These are phyloP conservation scores for Firmiana major DNA, from an alignment of 345 rosid species.

Conservation along the genomic window DNA sequence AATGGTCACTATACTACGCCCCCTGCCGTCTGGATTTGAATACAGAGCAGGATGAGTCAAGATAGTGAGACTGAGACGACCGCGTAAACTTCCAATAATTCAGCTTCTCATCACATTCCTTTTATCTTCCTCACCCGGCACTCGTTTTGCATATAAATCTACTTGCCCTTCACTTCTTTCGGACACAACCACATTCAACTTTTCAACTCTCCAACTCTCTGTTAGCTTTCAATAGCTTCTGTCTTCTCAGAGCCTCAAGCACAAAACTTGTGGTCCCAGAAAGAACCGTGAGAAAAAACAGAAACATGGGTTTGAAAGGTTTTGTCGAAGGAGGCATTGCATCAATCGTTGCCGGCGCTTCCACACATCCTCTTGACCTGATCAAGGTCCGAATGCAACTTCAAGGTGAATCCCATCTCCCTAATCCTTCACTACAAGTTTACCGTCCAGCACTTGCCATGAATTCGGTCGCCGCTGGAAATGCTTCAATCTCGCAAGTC, in stretches of 20 bases:
- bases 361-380: constrained; percentile 77
- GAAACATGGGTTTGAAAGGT: constrained; percentile 70
- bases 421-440: constrained; percentile 27
- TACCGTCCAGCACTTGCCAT: constrained; percentile 50
- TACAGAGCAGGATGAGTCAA: background rate
- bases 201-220: background rate
- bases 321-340: constrained; percentile 82
- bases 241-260: background rate
- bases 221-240: background rate
- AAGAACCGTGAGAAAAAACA: no score
- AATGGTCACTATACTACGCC: background rate
- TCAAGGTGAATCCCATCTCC: constrained; percentile 50
- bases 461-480: constrained; percentile 33
- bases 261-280: background rate
- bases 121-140: no score
- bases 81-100: background rate
- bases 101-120: background rate
- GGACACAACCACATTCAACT: background rate
- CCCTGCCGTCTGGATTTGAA: background rate
- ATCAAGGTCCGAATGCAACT: constrained; percentile 89
- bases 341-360: constrained; percentile 68
- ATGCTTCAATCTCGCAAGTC: constrained; percentile 31
- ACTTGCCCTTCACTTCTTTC: background rate
- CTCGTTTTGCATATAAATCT: background rate
- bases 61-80: background rate